These are phyloP conservation scores for Yamadazyma spencermartinsiae DNA, from an alignment of 1,139 yeast species.

Conservation along the genomic window DNA sequence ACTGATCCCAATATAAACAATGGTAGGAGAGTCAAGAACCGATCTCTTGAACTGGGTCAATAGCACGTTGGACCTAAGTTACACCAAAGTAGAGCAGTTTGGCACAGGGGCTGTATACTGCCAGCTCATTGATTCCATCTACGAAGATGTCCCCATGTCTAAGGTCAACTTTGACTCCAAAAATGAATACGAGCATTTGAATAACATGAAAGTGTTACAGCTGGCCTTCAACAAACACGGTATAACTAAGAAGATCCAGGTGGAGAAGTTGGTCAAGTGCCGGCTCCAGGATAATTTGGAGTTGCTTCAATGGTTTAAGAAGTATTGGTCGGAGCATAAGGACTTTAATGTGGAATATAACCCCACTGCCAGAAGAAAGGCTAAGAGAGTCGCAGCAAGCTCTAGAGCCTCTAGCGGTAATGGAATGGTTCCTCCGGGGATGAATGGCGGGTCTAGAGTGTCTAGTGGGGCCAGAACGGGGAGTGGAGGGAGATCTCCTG, in stretches of 20 bases:
- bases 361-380: constrained; percentile 41
- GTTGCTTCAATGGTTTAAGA: constrained; percentile 88
- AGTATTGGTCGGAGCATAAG: constrained; percentile 75
- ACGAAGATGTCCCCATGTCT: constrained; percentile 75
- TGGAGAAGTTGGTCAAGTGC: constrained; percentile 81
- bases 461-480: constrained; percentile 6
- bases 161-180: constrained; percentile 67
- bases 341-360: constrained; percentile 62
- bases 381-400: constrained; percentile 8
- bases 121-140: constrained; percentile 84
- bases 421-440: too few species aligned
- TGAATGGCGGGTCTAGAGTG: too few species aligned
- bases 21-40: constrained; percentile 72
- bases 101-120: constrained; percentile 97
- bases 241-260: constrained; percentile 75
- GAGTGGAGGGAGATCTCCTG: constrained; percentile 20
- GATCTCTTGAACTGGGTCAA: constrained; percentile 88
- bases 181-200: constrained; percentile 74
- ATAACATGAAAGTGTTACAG: constrained; percentile 85
- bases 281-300: constrained; percentile 92
- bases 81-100: constrained; percentile 85
- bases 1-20: constrained; percentile 4
- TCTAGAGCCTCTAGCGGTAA: constrained; percentile 8
- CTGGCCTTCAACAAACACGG: constrained; percentile 68
- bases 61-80: constrained; percentile 59